These are phyloP conservation scores for Angomonas deanei DNA, from an alignment of 208 protist genomes.

Conservation along the genomic window DNA sequence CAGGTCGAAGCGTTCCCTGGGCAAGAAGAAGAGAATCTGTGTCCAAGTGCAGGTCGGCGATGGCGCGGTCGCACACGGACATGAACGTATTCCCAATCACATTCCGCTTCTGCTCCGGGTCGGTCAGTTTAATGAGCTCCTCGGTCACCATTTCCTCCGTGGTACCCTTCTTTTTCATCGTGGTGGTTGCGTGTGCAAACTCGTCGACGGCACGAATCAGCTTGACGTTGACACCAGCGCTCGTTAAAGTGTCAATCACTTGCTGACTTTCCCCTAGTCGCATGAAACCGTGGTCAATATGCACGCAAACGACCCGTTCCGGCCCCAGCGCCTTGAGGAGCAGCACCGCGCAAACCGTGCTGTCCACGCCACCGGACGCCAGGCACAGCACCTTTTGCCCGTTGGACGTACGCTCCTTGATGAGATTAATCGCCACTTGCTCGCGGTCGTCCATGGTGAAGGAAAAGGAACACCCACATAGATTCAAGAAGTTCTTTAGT, in stretches of 20 bases:
- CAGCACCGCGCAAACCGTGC: slow-evolving; percentile 95
- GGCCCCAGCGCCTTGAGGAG: slow-evolving; percentile 92
- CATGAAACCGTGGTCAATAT: slow-evolving; percentile 99
- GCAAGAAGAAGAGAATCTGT: slow-evolving; percentile 70
- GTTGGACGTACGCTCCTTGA: slow-evolving; percentile 74
- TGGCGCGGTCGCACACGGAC: slow-evolving; percentile 70
- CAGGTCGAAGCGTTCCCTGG: slow-evolving; percentile 96
- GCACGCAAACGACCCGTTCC: slow-evolving; percentile 93
- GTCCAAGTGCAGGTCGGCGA: slow-evolving; percentile 67
- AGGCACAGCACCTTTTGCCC: slow-evolving; percentile 92
- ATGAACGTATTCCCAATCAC: slow-evolving; percentile 99
- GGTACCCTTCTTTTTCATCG: slow-evolving; percentile 52
- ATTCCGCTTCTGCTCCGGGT: slow-evolving; percentile 94
- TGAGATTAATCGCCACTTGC: slow-evolving; percentile 82
- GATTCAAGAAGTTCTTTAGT: slow-evolving; percentile 92
- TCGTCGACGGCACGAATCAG: slow-evolving; percentile 63
- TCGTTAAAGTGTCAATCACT: slow-evolving; percentile 74
- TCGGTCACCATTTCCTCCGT: slow-evolving; percentile 44
- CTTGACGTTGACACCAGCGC: slow-evolving; percentile 66
- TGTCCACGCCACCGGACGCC: slow-evolving; percentile 98
- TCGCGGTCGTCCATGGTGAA: slow-evolving; percentile 90
- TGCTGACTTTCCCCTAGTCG: slow-evolving; percentile 87
- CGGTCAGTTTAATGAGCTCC: slow-evolving; percentile 43
- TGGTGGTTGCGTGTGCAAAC: slow-evolving; percentile 77
- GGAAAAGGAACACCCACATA: slow-evolving; percentile 70